phyloP scores from a whole-genome alignment of 1,284 basidiomycete genomes.

The Sanghuangporus sanghuang region DNA sequence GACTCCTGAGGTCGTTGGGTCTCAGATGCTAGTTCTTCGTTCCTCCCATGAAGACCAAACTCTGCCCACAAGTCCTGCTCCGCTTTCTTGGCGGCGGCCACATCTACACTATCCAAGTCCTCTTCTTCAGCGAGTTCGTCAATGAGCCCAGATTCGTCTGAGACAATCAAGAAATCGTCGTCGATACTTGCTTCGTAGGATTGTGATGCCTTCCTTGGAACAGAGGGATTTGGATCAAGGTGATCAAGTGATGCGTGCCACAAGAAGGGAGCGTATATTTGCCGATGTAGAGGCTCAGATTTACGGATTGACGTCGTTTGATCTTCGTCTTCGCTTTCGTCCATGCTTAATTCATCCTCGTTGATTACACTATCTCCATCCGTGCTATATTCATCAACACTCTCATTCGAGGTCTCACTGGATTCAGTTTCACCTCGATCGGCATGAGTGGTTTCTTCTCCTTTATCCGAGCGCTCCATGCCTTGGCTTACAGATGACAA shows the following conservation, averaged over 20 bases:
- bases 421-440: not conserved
- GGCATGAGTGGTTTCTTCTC: not conserved
- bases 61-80: constrained; percentile 3
- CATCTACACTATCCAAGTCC: constrained; percentile 30
- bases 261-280: constrained; percentile 6
- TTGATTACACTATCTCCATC: not conserved
- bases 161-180: constrained; percentile 26
- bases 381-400: not conserved
- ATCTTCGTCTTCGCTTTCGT: not conserved
- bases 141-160: constrained; percentile 38
- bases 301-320: no score
- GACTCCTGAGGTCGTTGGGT: not conserved
- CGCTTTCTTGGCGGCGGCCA: not conserved
- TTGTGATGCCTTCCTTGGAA: constrained; percentile 17
- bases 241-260: constrained; percentile 10
- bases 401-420: not conserved
- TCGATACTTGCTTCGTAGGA: constrained; percentile 15
- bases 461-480: not conserved
- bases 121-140: constrained; percentile 45
- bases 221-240: constrained; percentile 7
- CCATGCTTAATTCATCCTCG: not conserved
- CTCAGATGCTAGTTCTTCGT: not conserved
- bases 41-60: not conserved
- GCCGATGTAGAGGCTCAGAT: not conserved
- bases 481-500: not conserved